Base-by-base conservation (phyloP, 2,329 filamentous ascomycete genomes). In the Colletotrichum sp. region DNA sequence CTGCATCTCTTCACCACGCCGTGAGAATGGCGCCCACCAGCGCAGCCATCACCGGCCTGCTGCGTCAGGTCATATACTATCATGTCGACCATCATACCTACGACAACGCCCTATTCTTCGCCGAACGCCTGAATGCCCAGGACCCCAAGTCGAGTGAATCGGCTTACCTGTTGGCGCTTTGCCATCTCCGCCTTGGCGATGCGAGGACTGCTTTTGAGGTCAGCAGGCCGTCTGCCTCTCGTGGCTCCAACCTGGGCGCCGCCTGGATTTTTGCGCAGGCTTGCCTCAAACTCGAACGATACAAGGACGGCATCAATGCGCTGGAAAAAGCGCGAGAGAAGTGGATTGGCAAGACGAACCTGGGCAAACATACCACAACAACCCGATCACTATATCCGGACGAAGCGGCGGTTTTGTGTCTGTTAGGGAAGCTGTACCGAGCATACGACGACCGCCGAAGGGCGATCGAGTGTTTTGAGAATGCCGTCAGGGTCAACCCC, bases 81-180 rank as follows among this genome's bases (percentile, higher is more conserved):
- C 92, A 93, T 80, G 92, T 99, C 84, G 97, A 99, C 88, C 98
- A 98, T 83, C 93, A 96, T 82, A 92, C 96, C 49, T 90, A 94
- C 82, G 93, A 96, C 72, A 99, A 98, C 83, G 97, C 97, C 72
- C 92, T 98, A 67, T 99, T 99, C 87, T 95, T 98, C 77, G 95
- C 97, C 76, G 95, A 96, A 82, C 93, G 97, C 78, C 91, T 98
- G 25, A 90, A 93, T 77, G 96, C 95, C 67, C 95, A 96, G 80
- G 96, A 99, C 81, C 92, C 94, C 29, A 93, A 94, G 80, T 95
- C 93, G 25, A 90, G 91, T 75, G 97, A 99, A 85, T 93, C 95
- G 34, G 90, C 92, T 62, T 96, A 98, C 83, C 91, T 99, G 15
- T 88, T 98, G 64, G 92, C 96, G 16, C 91, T 98, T 62, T 98